Evolutionary conservation across 495 filamentous ascomycete genomes (phyloP), one percentile per base, ranked within the genome.

Genomic region (Hyaloscypha bicolor): DNA sequence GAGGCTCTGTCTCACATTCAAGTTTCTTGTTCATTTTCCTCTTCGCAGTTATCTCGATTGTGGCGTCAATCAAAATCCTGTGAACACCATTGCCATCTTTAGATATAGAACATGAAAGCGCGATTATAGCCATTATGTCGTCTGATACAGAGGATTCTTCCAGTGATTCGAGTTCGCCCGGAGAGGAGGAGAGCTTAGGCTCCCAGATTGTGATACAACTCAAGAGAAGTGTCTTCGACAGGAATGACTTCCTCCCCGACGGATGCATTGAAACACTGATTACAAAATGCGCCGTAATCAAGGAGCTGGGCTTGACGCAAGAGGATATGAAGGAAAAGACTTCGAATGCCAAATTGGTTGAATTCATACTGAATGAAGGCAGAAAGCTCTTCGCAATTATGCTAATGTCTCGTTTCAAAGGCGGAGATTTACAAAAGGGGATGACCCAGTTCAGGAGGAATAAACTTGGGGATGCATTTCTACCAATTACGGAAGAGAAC

Each of bases 251-350:
- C 48, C 60, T 33, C 65, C 60, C 60, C 58, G 45, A 62, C 55
- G 60, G 65, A 68, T 57, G 59, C 6, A 45, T 66, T 16, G 56
- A 53, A 6, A 9, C 30, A 42, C 39, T 61, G 37, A 29, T 60
- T 60, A 55, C 59, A 42, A 2, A 5, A 39, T 19, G 12, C 2
- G 52, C 63, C 5, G n/a, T 60, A 16, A 59, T 55, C n/a, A 48
- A 60, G 8, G 56, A 65, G 37, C 55, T 58, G 19, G 62, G 16
- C n/a, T 6, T 33, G 1, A 25, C 22, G 30, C 62, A 35, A 60
- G n/a, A 16, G 30, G 42, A 4, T 37, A 8, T 37, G 12, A 37
- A 48, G 42, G 42, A 48, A 19, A 48, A 25, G 25, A 1, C 25
- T 25, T 25, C n/a, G 6, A 33, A 2, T 33, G 35, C 9, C 29